Base-by-base conservation (phyloP, 1,139 yeast species). In the Debaryomyces udenii region DNA sequence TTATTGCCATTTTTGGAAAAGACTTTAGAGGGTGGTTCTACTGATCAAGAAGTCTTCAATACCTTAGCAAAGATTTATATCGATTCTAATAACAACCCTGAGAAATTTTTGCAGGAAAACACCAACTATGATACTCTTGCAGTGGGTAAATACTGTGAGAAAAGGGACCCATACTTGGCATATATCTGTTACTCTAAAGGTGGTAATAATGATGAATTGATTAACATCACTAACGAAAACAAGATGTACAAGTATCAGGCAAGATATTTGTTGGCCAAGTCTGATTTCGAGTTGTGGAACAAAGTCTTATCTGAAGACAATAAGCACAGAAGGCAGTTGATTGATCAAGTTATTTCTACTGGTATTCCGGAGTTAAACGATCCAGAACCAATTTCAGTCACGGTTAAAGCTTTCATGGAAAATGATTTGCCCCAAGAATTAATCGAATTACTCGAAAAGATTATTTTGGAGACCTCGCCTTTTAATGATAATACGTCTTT, bases 201-300 rank as follows among this genome's bases (percentile, higher is more conserved):
- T 61, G 76, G 79, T 43, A 91, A 93, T 57, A 96, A 93, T 63
- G 84, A 76, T 47, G 99, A 93, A 65, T 80, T 93, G 59, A 81
- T 93, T 57, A 76, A 81, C 57, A 90, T 93, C 63, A 93, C 99
- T 53, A 93, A 93, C 62, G 99, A 94, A 60, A 93, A 93, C 66
- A 82, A 94, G 56, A 93, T 93, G 99, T 93, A 87, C 77, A 94
- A 94, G 68, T 93, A 93, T 67, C 99, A 94, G 74, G 99, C 99
- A 10, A 84, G 98, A 66, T 93, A 94, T 63, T 76, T 93, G 61
- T 80, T 93, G 55, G 71, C 80, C 47, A 87, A 96, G 64, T 88
- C 96, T 14, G 96, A 93, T 58, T 72, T 82, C 31, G 78, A 68
- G 9, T 77, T 93, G 50, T 93, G 99, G 98, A 70, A 79, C 47